Evolutionary conservation across 106 monocot species (phyloP).

Genomic region (Acanthochlamys bracteata): DNA sequence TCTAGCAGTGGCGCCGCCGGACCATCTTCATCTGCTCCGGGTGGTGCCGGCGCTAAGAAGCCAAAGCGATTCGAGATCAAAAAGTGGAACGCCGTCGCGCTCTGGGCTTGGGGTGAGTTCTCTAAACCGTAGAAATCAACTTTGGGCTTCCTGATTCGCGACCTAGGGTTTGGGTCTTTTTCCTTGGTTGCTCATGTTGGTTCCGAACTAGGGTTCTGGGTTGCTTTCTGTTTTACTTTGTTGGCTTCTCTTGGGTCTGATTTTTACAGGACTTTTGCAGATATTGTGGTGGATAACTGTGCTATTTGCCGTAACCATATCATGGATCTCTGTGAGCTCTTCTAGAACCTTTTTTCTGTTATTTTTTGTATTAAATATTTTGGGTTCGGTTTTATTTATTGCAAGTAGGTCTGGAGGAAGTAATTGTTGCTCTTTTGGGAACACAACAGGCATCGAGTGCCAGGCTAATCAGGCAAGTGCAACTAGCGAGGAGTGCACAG

Average conservation of each 20-base stretch:
- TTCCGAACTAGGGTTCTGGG: neutral
- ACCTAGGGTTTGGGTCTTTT: neutral
- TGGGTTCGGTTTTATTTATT: conserved; percentile 6
- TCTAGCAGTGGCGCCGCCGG: conserved; percentile 19
- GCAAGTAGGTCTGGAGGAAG: neutral
- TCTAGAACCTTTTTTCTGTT: too few relatives aligned
- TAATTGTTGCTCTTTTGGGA: neutral
- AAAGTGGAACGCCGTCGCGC: conserved; percentile 92
- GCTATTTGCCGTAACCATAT: conserved; percentile 90
- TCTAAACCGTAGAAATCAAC: neutral
- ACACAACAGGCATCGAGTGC: conserved; percentile 69
- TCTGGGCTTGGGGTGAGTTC: conserved; percentile 84
- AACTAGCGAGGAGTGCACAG: conserved; percentile 88
- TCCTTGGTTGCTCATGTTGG: neutral
- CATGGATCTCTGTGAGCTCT: conserved; percentile 86
- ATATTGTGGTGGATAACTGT: conserved; percentile 78
- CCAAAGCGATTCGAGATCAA: conserved; percentile 90
- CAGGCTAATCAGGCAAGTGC: conserved; percentile 83
- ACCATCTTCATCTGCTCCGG: conserved; percentile 10
- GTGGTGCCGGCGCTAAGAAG: conserved; percentile 33
- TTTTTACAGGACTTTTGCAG: conserved; percentile 2
- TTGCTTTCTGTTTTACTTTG: neutral
- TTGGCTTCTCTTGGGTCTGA: neutral
- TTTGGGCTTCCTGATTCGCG: neutral
- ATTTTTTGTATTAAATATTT: neutral